phyloP scores from a whole-genome alignment of 2,329 filamentous ascomycete genomes.

The Venturia aucupariae region DNA sequence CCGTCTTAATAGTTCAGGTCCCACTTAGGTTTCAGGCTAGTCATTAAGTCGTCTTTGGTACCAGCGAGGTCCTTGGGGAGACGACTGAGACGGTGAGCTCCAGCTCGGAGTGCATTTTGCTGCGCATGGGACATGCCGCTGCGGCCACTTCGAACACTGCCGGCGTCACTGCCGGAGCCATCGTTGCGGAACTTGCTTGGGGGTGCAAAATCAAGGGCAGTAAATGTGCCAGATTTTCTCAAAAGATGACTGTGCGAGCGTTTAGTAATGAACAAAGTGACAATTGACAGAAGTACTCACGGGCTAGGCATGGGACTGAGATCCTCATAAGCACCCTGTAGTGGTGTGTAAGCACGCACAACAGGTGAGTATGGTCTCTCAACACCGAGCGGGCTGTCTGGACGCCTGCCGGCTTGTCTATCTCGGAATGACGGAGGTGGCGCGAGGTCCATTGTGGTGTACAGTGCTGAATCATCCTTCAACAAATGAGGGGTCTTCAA shows the following conservation, averaged over 20 bases:
- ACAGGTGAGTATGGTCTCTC: conserved; percentile 62
- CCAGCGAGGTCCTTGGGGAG: conserved; percentile 76
- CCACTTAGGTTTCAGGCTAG: conserved; percentile 49
- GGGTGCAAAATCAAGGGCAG: conserved; percentile 70
- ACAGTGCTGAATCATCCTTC: conserved; percentile 60
- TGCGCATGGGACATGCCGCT: conserved; percentile 67
- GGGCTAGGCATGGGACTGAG: conserved; percentile 79
- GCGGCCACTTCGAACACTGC: conserved; percentile 56
- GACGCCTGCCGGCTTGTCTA: conserved; percentile 54
- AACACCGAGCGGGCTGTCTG: conserved; percentile 50
- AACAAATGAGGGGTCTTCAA: conserved; percentile 81
- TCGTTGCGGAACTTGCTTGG: conserved; percentile 58
- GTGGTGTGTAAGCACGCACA: conserved; percentile 64
- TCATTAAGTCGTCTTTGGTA: conserved; percentile 57
- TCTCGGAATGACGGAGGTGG: conserved; percentile 57
- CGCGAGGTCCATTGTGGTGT: conserved; percentile 75
- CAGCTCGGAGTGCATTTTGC: conserved; percentile 62
- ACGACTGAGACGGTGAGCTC: conserved; percentile 78
- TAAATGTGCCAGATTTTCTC: conserved; percentile 71
- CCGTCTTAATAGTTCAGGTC: conserved; percentile 24
- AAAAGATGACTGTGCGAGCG: conserved; percentile 50
- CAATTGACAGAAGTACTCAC: conserved; percentile 46
- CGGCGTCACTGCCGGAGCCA: conserved; percentile 35
- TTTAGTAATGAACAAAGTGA: neutral
- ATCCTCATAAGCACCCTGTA: conserved; percentile 79